Percentiles rank a stretch among this genome's conserved stretches.
Conservation (phyloP, 495 filamentous ascomycete genomes). For the Hypoxylon rickii region DNA sequence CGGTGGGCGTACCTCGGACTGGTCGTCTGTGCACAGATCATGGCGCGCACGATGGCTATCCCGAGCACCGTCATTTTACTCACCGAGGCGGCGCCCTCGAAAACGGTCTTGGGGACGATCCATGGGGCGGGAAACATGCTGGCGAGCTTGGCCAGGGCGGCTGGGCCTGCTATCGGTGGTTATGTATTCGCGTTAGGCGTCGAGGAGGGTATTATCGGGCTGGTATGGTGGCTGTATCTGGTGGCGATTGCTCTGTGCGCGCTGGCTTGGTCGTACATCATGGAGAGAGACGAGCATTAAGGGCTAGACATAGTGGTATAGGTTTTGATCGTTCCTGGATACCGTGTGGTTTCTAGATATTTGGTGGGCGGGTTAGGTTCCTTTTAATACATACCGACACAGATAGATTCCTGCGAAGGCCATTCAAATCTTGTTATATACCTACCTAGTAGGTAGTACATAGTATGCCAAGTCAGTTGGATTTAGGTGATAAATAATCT, state of each 20-base stretch:
- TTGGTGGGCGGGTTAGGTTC: too few relatives aligned
- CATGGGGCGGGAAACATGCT: constrained; percentile 72
- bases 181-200: constrained; percentile 67
- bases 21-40: constrained; percentile 69
- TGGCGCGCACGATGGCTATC: constrained; percentile 72
- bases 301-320: not conserved
- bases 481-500: too few relatives aligned
- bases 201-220: constrained; percentile 65
- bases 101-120: constrained; percentile 66
- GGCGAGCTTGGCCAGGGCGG: constrained; percentile 59
- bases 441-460: too few relatives aligned
- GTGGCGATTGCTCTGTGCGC: constrained; percentile 38
- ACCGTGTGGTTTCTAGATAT: too few relatives aligned
- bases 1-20: constrained; percentile 60
- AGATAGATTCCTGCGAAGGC: too few relatives aligned
- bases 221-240: constrained; percentile 70
- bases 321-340: too few relatives aligned
- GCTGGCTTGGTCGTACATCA: constrained; percentile 35
- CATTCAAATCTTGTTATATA: too few relatives aligned
- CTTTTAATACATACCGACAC: too few relatives aligned
- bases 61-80: constrained; percentile 71
- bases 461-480: too few relatives aligned
- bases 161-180: constrained; percentile 70
- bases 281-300: constrained; percentile 14
- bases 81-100: constrained; percentile 68